phyloP scores from a whole-genome alignment of 176 grass and related monocot genomes.

The Ensete ventricosum region DNA sequence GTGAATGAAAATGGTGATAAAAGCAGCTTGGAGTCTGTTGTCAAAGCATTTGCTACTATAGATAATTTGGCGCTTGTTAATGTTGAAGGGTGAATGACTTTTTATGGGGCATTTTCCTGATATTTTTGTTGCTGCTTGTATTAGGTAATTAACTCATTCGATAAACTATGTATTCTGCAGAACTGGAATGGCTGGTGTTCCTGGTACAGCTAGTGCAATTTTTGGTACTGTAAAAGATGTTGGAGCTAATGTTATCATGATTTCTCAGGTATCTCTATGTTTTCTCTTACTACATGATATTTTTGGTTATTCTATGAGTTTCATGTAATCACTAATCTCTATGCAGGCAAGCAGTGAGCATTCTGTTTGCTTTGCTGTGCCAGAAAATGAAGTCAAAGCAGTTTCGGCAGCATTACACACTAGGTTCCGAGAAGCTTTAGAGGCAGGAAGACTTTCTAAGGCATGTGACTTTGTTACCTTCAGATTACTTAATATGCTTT shows the following conservation, averaged over 20 bases:
- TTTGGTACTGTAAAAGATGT: constrained; percentile 88
- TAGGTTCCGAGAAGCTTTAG: constrained; percentile 71
- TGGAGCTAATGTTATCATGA: constrained; percentile 99
- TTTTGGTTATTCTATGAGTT: constrained; percentile 11
- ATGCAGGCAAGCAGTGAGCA: constrained; percentile 93
- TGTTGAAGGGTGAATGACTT: constrained; percentile 69
- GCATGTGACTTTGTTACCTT: constrained; percentile 24
- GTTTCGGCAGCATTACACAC: constrained; percentile 62
- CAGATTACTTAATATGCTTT: neutral
- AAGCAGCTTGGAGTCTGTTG: constrained; percentile 44
- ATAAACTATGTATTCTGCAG: constrained; percentile 30
- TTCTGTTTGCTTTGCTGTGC: constrained; percentile 96
- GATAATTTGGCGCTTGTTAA: constrained; percentile 96
- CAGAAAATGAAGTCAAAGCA: constrained; percentile 81
- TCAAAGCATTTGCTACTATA: constrained; percentile 96
- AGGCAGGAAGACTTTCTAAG: constrained; percentile 88
- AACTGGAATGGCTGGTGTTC: constrained; percentile 99
- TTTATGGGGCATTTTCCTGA: neutral
- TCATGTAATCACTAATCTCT: constrained; percentile 7
- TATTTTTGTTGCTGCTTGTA: constrained; percentile 4
- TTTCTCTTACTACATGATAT: constrained; percentile 29
- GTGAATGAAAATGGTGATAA: constrained; percentile 61
- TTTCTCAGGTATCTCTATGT: constrained; percentile 67
- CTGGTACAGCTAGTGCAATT: constrained; percentile 86
- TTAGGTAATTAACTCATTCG: neutral